Base-by-base conservation (phyloP, 768 basidiomycete species). In the Russula abietina region DNA sequence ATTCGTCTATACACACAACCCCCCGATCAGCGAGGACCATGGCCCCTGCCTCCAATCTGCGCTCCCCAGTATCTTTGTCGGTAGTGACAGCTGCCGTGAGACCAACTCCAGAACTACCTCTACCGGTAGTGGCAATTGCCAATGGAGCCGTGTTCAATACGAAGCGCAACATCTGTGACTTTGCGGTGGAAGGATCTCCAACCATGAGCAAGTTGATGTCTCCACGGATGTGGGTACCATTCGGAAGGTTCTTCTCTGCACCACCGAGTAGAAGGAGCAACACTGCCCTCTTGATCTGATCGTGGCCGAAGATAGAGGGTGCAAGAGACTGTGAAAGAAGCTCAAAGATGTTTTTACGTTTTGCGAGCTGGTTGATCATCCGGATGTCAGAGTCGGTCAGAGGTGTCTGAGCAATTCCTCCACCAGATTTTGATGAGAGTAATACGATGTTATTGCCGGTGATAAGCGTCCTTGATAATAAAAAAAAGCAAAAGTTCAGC, bases 161-260 rank as follows among this genome's bases (percentile, higher is more conserved):
- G 73, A 99, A 98, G 59, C 97, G 89, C 57, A 99, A 81, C 70
- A 99, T 78, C 72, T 99, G 97, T 43, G 89, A 92, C 77, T 99
- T 99, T 22, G 97, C 97, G 0, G 97, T 99, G n/a, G 89, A 91
- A 10, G 97, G 97, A 75, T 99, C 97, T 65, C 97, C 97, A 62
- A 99, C 95, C 96, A 99, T 98, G 69, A 99, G 84, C 71, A 98
- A 80, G 75, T 99, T 99, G 81, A 99, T 98, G 74, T 99, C 97
- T 50, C 97, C 97, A 80, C 97, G 88, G 71, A 98, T 96, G 72
- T 98, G 97, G 1, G 97, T 98, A 56, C 97, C 96, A 72, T 99
- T 98, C 30, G 89, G 84, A 60, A 98, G 76, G 73, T 98, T 98
- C 82, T 99, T 99, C 77, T 98, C 97, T 55, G 93, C 91, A 32